Percentiles rank a stretch among this genome's conserved stretches.
Conservation (phyloP, 2,329 filamentous ascomycete species). For the Aspergillus uvarum region DNA sequence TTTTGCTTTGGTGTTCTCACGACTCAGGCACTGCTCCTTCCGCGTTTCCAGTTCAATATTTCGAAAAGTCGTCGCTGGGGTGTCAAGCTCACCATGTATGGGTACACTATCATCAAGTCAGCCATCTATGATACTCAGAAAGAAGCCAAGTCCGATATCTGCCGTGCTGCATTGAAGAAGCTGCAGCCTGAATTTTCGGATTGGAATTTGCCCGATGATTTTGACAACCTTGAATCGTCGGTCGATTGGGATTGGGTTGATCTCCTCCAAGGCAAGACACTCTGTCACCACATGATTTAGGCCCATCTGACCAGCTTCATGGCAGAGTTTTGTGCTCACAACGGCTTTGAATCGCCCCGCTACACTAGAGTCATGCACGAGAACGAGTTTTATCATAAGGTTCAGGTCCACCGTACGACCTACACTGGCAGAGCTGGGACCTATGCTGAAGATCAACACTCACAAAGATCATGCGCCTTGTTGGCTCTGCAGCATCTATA, state of each 20-base stretch:
- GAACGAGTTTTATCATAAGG: conserved; percentile 28
- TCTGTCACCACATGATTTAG: neutral
- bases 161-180: conserved; percentile 27
- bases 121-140: conserved; percentile 13
- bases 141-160: conserved; percentile 27
- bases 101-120: conserved; percentile 23
- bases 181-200: conserved; percentile 24
- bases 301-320: neutral
- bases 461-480: conserved; percentile 32
- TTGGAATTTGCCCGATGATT: conserved; percentile 32
- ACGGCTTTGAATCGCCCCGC: conserved; percentile 14
- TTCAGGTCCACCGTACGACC: conserved; percentile 21
- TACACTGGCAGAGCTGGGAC: conserved; percentile 22
- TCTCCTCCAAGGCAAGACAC: conserved; percentile 29
- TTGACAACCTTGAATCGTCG: conserved; percentile 15
- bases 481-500: conserved; percentile 27
- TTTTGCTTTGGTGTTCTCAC: conserved; percentile 36
- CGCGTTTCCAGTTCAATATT: conserved; percentile 25
- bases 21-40: conserved; percentile 25
- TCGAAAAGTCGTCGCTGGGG: conserved; percentile 22
- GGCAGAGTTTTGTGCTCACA: conserved; percentile 27
- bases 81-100: conserved; percentile 32
- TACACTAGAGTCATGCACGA: conserved; percentile 27
- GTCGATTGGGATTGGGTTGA: conserved; percentile 31
- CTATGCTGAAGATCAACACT: conserved; percentile 25